Percentiles rank a stretch among this genome's conserved stretches.
Conservation (phyloP, 306 rosid species). For the Cotoneaster glaucophyllus region DNA sequence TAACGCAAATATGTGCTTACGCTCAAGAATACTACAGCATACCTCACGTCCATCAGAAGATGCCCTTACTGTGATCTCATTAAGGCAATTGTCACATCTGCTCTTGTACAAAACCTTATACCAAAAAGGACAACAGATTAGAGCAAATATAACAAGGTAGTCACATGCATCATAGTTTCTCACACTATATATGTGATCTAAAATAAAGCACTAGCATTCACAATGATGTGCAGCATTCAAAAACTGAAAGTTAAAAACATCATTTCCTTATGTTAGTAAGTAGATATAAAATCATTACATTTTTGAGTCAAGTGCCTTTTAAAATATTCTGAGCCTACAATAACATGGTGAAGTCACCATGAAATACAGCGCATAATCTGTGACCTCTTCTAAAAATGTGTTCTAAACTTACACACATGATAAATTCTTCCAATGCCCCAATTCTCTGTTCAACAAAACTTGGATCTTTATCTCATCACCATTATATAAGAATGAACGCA, state of each 20-base stretch:
- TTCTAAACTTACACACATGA: not conserved
- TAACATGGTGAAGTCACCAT: not conserved
- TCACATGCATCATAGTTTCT: conserved; percentile 16
- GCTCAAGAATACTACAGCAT: conserved; percentile 27
- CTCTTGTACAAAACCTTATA: conserved; percentile 91
- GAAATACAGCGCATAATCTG: not conserved
- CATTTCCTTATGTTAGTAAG: not conserved
- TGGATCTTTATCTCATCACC: not conserved
- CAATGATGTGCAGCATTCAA: not conserved
- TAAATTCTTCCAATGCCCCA: not conserved
- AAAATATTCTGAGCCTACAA: too few relatives aligned
- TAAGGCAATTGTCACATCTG: conserved; percentile 91
- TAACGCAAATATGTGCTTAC: conserved; percentile 17
- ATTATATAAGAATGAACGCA: not conserved
- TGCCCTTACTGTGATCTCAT: conserved; percentile 74
- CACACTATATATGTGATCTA: not conserved
- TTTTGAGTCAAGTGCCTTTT: not conserved
- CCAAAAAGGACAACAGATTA: conserved; percentile 16
- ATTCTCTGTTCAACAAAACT: not conserved
- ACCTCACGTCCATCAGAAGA: conserved; percentile 80
- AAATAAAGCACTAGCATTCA: not conserved
- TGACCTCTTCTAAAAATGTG: not conserved
- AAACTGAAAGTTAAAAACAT: not conserved
- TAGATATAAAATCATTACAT: not conserved
- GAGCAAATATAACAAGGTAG: not conserved